phyloP scores from a whole-genome alignment of 345 rosid genomes.

The Syzygium grande region DNA sequence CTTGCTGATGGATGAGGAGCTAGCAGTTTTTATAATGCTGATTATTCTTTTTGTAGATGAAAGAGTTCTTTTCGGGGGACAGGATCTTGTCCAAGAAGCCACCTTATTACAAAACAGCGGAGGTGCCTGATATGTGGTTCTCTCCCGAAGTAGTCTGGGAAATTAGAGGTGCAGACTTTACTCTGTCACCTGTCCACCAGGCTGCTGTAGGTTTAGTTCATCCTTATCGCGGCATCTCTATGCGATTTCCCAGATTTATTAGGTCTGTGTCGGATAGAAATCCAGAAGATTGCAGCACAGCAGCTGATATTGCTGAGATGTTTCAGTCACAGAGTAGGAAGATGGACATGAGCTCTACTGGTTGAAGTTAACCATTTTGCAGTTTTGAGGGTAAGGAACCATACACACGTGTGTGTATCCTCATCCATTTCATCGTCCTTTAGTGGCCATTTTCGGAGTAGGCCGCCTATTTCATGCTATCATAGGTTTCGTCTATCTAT shows the following conservation, averaged over 20 bases:
- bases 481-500: not conserved
- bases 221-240: constrained; percentile 76
- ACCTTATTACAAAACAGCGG: constrained; percentile 61
- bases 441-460: not conserved
- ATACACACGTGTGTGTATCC: not conserved
- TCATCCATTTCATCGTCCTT: not conserved
- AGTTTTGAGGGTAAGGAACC: not conserved
- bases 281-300: constrained; percentile 75
- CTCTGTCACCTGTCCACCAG: constrained; percentile 73
- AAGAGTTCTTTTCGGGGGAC: constrained; percentile 60
- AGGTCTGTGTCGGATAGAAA: constrained; percentile 30
- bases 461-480: not conserved
- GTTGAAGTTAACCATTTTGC: not conserved
- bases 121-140: constrained; percentile 83
- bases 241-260: constrained; percentile 72
- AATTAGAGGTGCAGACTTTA: constrained; percentile 79
- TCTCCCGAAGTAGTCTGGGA: constrained; percentile 70
- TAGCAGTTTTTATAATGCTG: not conserved
- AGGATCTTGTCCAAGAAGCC: constrained; percentile 56
- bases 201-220: constrained; percentile 79
- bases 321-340: constrained; percentile 67
- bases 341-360: constrained; percentile 23
- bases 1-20: not conserved
- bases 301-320: constrained; percentile 63
- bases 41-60: constrained; percentile 47